Conservation (phyloP, 768 basidiomycete species). For the Lactarius sanguifluus region DNA sequence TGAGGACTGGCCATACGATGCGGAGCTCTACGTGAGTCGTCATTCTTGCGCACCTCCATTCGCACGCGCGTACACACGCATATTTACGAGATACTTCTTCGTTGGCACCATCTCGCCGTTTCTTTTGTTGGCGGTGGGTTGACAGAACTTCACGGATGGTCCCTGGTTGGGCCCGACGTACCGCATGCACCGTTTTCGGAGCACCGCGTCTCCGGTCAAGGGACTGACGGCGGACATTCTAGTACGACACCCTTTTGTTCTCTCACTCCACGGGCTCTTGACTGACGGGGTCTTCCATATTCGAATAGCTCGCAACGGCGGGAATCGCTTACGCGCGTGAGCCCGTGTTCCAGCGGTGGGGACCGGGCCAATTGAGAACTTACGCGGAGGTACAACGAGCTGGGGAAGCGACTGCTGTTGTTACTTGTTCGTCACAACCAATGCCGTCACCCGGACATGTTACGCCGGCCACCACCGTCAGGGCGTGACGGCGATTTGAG, state of each 20-base stretch:
- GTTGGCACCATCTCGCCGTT: neutral
- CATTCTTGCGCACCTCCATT: neutral
- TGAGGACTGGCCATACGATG: constrained; percentile 80
- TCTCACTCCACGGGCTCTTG: neutral
- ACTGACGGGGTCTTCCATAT: neutral
- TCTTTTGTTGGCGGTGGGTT: neutral
- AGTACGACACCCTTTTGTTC: constrained; percentile 41
- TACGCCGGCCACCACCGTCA: constrained; percentile 2
- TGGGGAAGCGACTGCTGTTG: constrained; percentile 19
- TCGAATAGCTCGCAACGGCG: constrained; percentile 62
- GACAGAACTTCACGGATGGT: constrained; percentile 50
- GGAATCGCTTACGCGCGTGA: constrained; percentile 57
- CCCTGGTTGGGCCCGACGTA: constrained; percentile 55
- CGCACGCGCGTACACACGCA: neutral
- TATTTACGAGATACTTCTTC: neutral
- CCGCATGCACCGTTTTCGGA: constrained; percentile 83
- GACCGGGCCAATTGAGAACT: constrained; percentile 47
- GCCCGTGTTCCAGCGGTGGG: constrained; percentile 57
- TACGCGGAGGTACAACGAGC: constrained; percentile 31
- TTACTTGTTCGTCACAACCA: neutral
- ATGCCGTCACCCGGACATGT: neutral
- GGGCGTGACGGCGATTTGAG: constrained; percentile 4
- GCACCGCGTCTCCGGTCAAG: constrained; percentile 75
- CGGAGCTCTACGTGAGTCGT: constrained; percentile 63
- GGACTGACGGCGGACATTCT: constrained; percentile 83